Conservation (phyloP, 345 rosid species). For the Cardamine resedifolia region DNA sequence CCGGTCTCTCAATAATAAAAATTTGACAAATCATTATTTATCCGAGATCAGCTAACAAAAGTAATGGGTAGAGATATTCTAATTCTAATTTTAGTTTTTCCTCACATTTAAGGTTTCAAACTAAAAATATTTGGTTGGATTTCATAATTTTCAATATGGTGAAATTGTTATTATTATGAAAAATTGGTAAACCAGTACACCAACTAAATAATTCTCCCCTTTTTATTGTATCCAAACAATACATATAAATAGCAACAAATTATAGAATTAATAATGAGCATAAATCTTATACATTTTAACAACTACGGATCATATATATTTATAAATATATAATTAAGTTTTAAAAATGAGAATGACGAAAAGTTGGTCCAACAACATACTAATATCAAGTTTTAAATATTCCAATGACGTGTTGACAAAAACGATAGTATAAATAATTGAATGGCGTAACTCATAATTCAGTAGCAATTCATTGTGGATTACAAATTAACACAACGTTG, state of each 20-base stretch:
- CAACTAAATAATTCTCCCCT: neutral
- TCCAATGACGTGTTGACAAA: slow-evolving; percentile 25
- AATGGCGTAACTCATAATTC: slow-evolving; percentile 1
- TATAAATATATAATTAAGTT: neutral
- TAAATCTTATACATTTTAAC: neutral
- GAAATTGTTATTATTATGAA: no score
- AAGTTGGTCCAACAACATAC: slow-evolving; percentile 33
- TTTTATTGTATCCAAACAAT: neutral
- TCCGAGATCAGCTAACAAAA: no score
- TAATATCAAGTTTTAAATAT: neutral
- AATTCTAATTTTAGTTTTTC: no score
- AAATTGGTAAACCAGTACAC: neutral
- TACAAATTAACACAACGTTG: slow-evolving; percentile 4
- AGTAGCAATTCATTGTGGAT: neutral
- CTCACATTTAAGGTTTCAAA: no score
- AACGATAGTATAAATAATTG: neutral
- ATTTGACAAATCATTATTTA: no score
- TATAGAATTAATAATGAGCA: neutral
- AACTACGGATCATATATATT: neutral
- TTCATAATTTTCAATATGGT: no score
- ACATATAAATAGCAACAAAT: neutral
- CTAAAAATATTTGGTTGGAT: no score
- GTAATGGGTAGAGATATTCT: no score
- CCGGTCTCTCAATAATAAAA: no score
- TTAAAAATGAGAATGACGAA: neutral